A percentile compares a stretch with the other conserved stretches of the same genome.
Conservation (phyloP, 2,329 filamentous ascomycete species). For the Phyllosticta ampelicida region DNA sequence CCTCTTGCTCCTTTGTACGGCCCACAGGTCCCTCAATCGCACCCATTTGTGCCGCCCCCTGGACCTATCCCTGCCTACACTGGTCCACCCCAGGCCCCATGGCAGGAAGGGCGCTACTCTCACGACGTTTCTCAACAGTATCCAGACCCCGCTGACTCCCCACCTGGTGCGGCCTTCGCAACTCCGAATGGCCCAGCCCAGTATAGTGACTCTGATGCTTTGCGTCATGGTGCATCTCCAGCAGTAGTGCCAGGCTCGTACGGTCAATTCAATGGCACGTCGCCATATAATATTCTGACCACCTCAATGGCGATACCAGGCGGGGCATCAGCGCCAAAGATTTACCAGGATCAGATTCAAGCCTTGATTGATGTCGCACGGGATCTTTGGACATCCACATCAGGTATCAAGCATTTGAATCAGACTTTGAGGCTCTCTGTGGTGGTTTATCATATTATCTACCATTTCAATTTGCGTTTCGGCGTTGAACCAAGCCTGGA, state of each 20-base stretch:
- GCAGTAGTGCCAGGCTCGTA: not conserved
- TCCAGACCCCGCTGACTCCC: not conserved
- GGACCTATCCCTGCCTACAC: not conserved
- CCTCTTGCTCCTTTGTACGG: conserved; percentile 12
- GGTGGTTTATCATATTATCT: conserved; percentile 52
- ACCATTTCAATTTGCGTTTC: conserved; percentile 48
- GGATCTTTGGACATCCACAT: conserved; percentile 52
- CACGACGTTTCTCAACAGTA: conserved; percentile 1
- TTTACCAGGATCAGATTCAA: conserved; percentile 31
- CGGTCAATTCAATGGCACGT: conserved; percentile 1
- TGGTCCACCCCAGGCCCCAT: conserved; percentile 2
- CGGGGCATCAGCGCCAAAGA: conserved; percentile 13
- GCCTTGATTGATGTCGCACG: conserved; percentile 40
- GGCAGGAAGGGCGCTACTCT: conserved; percentile 1
- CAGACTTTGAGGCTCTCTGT: conserved; percentile 52
- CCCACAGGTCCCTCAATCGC: not conserved
- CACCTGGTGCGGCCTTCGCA: not conserved
- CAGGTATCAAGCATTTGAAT: conserved; percentile 49
- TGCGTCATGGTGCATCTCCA: conserved; percentile 13
- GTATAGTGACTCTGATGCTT: not conserved
- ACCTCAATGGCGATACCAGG: not conserved
- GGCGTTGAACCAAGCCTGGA: conserved; percentile 46
- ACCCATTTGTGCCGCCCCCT: not conserved
- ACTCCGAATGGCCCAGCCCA: conserved; percentile 12
- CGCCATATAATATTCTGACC: conserved; percentile 1